A percentile compares a stretch with the other conserved stretches of the same genome.
Evolutionary conservation across 2,329 filamentous ascomycete species (phyloP).

Genomic region (Pseudopithomyces maydicus): DNA sequence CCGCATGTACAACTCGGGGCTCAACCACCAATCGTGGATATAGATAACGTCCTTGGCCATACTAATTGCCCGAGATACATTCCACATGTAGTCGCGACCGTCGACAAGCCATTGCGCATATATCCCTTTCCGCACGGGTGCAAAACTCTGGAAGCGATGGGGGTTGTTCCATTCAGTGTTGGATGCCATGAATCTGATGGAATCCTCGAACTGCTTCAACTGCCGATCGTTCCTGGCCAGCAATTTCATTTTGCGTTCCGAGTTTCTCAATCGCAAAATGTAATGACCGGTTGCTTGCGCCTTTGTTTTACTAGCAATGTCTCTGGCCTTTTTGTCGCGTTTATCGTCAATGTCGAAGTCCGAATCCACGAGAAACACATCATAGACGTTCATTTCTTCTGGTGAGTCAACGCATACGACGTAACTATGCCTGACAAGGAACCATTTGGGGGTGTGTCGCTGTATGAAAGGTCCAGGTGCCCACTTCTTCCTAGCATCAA

Average conservation of each 20-base stretch:
- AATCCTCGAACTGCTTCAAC: constrained; percentile 90
- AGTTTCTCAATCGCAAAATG: constrained; percentile 84
- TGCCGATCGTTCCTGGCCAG: constrained; percentile 90
- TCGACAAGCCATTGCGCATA: constrained; percentile 97
- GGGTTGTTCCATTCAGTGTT: constrained; percentile 81
- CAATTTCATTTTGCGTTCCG: constrained; percentile 89
- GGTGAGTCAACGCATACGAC: constrained; percentile 98
- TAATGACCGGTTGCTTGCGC: constrained; percentile 75
- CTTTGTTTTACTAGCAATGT: constrained; percentile 69
- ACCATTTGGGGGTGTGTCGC: constrained; percentile 93
- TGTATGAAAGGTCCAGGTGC: constrained; percentile 79
- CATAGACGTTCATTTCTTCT: constrained; percentile 98
- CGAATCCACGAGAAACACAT: constrained; percentile 94
- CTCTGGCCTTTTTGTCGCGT: constrained; percentile 61
- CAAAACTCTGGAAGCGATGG: constrained; percentile 92
- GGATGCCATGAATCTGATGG: constrained; percentile 81
- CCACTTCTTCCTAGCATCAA: constrained; percentile 82
- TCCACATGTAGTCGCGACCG: constrained; percentile 99
- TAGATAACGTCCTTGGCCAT: constrained; percentile 98
- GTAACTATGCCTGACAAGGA: constrained; percentile 96
- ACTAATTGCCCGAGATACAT: constrained; percentile 92
- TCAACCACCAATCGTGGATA: constrained; percentile 99
- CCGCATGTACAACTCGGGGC: constrained; percentile 92
- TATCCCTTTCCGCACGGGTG: constrained; percentile 82
- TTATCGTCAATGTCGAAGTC: constrained; percentile 84